Base-by-base conservation (phyloP, 305 asterid species). In the Fraxinus baroniana region DNA sequence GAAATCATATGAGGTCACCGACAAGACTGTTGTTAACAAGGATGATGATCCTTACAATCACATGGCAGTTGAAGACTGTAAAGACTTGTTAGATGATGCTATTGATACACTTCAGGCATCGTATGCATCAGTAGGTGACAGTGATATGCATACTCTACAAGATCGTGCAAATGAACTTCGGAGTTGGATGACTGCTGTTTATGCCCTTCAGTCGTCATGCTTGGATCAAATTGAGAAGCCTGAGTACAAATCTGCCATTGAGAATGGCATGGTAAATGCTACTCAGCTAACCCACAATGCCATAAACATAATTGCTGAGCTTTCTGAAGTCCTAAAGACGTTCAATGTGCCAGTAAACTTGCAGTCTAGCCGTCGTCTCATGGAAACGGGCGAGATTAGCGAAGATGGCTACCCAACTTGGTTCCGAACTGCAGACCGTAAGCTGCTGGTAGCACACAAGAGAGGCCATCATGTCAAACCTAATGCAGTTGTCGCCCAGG, bases 261-360 rank as follows among this genome's bases (percentile, higher is more conserved):
- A 87, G 37, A 75, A 88, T 4, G 92, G 91, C 20, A 74, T 93
- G 88, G 1, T 60, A 9, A 92, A 89, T 60, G 84, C 96, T 77
- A 90, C 90, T 0, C 94, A 93, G 79, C 90, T 92, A 41, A 89
- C 97, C 1, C 86, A 88, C 55, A 94, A 94, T 41, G 97, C 97
- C 2, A 87, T 93, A 78, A 83, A 86, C 83, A 86, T 94, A 32
- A 39, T 93, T 4, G 91, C 93, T 0, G 86, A 89, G 77, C 73
- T 90, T 7, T 30, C 88, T 0, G 55, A 86, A 26, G 73, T 90
- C 24, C 18, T 94, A 60, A 85, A 86, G 86, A 55, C 89, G 8
- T 92, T 90, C 90, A 72, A 82, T 68, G 20, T 85, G 49, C 71
- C 64, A 12, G 33, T 1, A 60, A 36, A 68, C 37, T n/a, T 24